Percentiles rank a stretch among this genome's conserved stretches.
phyloP scores from a whole-genome alignment of 305 asterid genomes.

The Fraxinus velutina region DNA sequence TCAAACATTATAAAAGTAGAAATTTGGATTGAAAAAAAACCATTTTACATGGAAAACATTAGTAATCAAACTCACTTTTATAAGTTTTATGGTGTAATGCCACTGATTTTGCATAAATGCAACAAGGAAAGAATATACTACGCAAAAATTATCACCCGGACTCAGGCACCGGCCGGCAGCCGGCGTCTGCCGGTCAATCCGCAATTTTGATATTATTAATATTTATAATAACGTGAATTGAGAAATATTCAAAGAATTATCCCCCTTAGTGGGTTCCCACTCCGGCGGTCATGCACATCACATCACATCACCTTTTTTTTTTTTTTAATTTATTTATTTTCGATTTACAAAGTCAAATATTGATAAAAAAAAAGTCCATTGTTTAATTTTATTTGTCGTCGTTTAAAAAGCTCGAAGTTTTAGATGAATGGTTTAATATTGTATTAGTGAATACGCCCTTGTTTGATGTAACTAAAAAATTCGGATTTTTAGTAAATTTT shows the following conservation, averaged over 20 bases:
- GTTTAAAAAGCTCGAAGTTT: not conserved
- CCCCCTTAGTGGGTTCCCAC: not conserved
- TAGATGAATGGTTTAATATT: not conserved
- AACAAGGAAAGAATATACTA: not conserved
- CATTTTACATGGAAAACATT: too few species aligned
- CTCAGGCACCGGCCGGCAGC: constrained; percentile 5
- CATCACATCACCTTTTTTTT: not conserved
- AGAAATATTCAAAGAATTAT: not conserved
- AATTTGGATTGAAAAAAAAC: too few species aligned
- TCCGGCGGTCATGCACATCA: not conserved
- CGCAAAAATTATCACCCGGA: not conserved
- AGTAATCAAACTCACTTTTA: too few species aligned
- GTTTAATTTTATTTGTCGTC: not conserved
- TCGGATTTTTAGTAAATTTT: too few species aligned
- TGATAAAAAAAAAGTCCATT: not conserved
- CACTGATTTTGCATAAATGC: not conserved
- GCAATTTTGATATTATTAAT: not conserved
- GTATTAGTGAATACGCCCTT: not conserved
- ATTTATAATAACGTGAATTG: not conserved
- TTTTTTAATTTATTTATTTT: not conserved
- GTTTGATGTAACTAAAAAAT: not conserved
- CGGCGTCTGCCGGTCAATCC: constrained; percentile 14
- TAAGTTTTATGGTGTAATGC: not conserved
- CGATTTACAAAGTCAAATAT: not conserved
- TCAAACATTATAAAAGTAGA: too few species aligned